Conservation (phyloP, 331 rosid genomes). For the Quercus lobata region DNA sequence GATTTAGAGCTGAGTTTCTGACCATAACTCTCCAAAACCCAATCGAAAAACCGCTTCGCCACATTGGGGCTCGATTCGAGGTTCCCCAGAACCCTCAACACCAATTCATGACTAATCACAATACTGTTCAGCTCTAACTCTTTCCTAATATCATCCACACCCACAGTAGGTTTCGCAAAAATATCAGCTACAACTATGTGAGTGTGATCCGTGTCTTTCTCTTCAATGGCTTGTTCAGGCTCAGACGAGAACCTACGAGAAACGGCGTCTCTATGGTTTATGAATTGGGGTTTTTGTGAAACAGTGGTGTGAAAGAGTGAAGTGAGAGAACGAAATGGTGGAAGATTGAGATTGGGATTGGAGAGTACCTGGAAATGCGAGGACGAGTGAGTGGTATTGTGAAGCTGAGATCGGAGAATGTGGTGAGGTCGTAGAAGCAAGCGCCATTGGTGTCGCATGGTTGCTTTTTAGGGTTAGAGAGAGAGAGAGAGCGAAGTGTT, state of each 20-base stretch:
- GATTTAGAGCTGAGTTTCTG: constrained; percentile 64
- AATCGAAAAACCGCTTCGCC: constrained; percentile 58
- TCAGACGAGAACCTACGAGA: constrained; percentile 55
- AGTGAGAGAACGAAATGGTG: constrained; percentile 31
- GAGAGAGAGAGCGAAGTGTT: neutral
- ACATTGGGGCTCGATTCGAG: constrained; percentile 49
- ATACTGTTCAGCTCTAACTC: constrained; percentile 42
- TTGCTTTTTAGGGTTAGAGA: neutral
- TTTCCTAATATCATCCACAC: constrained; percentile 36
- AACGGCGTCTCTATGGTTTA: neutral
- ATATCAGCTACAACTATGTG: constrained; percentile 39
- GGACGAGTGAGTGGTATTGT: constrained; percentile 6
- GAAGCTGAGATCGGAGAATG: constrained; percentile 13
- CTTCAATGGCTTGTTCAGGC: constrained; percentile 23
- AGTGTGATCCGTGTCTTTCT: constrained; percentile 45
- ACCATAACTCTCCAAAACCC: constrained; percentile 45
- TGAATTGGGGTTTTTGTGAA: constrained; percentile 16
- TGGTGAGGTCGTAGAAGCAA: constrained; percentile 50
- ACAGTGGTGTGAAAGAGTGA: constrained; percentile 27
- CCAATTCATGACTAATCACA: constrained; percentile 51
- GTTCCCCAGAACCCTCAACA: constrained; percentile 38
- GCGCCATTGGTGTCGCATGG: constrained; percentile 81
- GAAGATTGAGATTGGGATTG: constrained; percentile 29
- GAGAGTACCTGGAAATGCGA: constrained; percentile 39
- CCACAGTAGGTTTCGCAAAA: constrained; percentile 30